A percentile compares a stretch with the other conserved stretches of the same genome.
phyloP scores from a whole-genome alignment of 2,329 filamentous ascomycete genomes.

The Botrytis paeoniae region DNA sequence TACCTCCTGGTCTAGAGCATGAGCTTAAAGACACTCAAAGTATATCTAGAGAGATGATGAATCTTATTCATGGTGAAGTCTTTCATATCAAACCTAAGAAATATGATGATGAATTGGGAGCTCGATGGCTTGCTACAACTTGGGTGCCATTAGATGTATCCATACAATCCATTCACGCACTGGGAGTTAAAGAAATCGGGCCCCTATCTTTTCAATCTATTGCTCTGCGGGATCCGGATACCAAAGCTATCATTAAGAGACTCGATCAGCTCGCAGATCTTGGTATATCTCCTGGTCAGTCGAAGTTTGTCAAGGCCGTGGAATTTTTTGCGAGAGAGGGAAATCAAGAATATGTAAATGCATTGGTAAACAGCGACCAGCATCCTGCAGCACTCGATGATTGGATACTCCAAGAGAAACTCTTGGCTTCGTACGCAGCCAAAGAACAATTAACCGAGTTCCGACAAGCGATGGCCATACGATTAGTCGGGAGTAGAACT shows the following conservation, averaged over 20 bases:
- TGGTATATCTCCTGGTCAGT: conserved; percentile 60
- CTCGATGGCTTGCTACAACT: conserved; percentile 76
- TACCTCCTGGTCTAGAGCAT: conserved; percentile 23
- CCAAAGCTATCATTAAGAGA: conserved; percentile 54
- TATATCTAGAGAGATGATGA: conserved; percentile 37
- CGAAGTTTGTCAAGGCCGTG: conserved; percentile 64
- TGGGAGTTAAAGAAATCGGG: conserved; percentile 71
- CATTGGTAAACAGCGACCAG: conserved; percentile 52
- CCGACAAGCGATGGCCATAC: conserved; percentile 53
- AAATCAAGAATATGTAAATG: conserved; percentile 41
- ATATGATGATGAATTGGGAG: conserved; percentile 67
- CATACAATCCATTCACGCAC: conserved; percentile 64
- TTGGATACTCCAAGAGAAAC: conserved; percentile 48
- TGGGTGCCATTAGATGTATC: conserved; percentile 71
- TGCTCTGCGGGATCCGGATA: conserved; percentile 59
- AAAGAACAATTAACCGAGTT: conserved; percentile 50
- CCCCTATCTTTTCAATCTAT: conserved; percentile 75
- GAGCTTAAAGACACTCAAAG: conserved; percentile 22
- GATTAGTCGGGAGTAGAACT: conserved; percentile 45
- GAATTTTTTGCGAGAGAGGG: conserved; percentile 58
- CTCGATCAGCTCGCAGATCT: conserved; percentile 59
- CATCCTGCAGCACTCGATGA: conserved; percentile 64
- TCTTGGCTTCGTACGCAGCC: conserved; percentile 53
- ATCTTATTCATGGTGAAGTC: conserved; percentile 35
- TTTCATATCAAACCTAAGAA: conserved; percentile 42